Base-by-base conservation (phyloP, 2,329 filamentous ascomycete species). In the Aspergillus clavatus region DNA sequence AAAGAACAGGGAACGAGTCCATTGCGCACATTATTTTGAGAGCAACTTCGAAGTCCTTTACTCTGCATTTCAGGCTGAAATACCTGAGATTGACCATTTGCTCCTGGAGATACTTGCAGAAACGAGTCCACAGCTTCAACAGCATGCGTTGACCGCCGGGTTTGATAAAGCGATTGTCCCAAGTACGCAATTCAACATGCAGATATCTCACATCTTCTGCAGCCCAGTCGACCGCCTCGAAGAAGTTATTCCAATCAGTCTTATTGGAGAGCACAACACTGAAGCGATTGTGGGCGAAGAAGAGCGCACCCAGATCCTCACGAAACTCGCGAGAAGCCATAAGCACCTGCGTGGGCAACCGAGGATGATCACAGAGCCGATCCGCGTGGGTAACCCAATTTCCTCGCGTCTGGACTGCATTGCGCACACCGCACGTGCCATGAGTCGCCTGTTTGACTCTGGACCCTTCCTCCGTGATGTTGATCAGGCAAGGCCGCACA, bases 61-160 rank as follows among this genome's bases (percentile, higher is more conserved):
- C 50, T 18, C 45, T 49, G 43, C 55, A 59, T 23, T 55, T 54
- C n/a, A 62, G 35, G 22, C 51, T 57, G 38, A 61, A 60, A 10
- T 39, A 28, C 8, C 19, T 49, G 6, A 61, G 46, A 6, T 38
- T 40, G n/a, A 43, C 51, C 44, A 62, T 55, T 7, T 38, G 28
- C 3, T 46, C 16, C 1, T 19, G 19, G 16, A 50, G 42, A 7
- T 45, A 36, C 1, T 40, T 24, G 38, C 56, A 61, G 40, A 62
- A 62, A 2, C 27, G 22, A n/a, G 21, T 28, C 57, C 56, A 60
- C 7, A 53, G 42, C 1, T 42, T 51, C 18, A 54, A 29, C 23
- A 47, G 29, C 4, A 46, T 48, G 5, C 47, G 41, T 36, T 55
- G 56, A 7, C 45, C 12, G n/a, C 49, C 43, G 16, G 47, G 22